Conservation (phyloP, 768 basidiomycete species). For the Candolleomyces efflorescens region DNA sequence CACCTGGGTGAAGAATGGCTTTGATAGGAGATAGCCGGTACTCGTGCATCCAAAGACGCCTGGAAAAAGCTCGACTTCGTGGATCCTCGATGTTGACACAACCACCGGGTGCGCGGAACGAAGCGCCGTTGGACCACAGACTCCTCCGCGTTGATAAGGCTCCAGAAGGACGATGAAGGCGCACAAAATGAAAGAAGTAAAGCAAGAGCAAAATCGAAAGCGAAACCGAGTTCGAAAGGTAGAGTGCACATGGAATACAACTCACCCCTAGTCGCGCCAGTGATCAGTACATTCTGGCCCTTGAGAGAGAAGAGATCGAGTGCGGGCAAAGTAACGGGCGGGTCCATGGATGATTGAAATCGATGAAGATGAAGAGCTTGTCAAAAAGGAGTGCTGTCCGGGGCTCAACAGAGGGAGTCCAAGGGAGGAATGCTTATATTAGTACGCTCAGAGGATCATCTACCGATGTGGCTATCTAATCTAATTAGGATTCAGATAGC, state of each 20-base stretch:
- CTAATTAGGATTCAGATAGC: conserved; percentile 7
- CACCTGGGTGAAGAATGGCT: neutral
- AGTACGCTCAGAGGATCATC: neutral
- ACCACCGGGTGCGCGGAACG: no score
- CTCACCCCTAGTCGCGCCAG: conserved; percentile 73
- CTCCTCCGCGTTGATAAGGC: neutral
- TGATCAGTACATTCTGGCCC: conserved; percentile 70
- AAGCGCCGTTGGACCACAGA: no score
- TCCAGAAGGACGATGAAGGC: neutral
- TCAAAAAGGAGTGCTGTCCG: no score
- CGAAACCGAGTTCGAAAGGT: neutral
- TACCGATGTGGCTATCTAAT: neutral
- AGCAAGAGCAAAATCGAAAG: neutral
- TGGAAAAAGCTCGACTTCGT: neutral
- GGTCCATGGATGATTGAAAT: conserved; percentile 38
- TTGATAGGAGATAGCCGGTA: neutral
- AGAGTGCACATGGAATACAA: neutral
- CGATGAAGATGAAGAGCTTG: neutral
- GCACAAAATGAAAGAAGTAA: neutral
- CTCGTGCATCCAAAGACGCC: neutral
- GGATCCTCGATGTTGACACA: neutral
- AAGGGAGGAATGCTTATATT: conserved; percentile 10
- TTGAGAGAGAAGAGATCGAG: conserved; percentile 63
- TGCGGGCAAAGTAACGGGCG: conserved; percentile 44
- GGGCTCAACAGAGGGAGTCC: neutral